These are phyloP conservation scores for Leccinum pellstonianum DNA, from an alignment of 768 basidiomycete species.

Conservation along the genomic window DNA sequence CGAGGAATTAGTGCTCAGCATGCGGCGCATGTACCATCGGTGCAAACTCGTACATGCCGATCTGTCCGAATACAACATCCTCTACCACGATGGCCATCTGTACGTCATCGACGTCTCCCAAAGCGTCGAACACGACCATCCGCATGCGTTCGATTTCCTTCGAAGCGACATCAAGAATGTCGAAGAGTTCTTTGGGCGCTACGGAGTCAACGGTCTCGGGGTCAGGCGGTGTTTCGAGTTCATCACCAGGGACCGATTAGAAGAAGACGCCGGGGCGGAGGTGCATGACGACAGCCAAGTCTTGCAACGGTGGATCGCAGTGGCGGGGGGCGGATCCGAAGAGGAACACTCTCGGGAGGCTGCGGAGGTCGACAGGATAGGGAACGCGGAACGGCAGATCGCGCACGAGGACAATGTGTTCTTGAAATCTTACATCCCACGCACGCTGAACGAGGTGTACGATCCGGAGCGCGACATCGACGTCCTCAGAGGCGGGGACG, in stretches of 20 bases:
- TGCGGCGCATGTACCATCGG: slow-evolving; percentile 82
- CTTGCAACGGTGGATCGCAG: slow-evolving; percentile 50
- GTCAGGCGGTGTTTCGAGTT: slow-evolving; percentile 87
- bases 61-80: slow-evolving; percentile 96
- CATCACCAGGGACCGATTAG: slow-evolving; percentile 58
- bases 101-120: slow-evolving; percentile 98
- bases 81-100: slow-evolving; percentile 79
- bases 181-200: slow-evolving; percentile 85
- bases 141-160: slow-evolving; percentile 93
- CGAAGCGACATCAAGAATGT: slow-evolving; percentile 89
- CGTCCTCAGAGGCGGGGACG: slow-evolving; percentile 66
- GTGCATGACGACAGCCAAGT: slow-evolving; percentile 22
- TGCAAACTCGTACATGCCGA: slow-evolving; percentile 98
- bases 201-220: slow-evolving; percentile 75
- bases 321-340: slow-evolving; percentile 28
- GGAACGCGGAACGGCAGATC: slow-evolving; percentile 18
- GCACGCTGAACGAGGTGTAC: slow-evolving; percentile 87
- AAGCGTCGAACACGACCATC: slow-evolving; percentile 98
- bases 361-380: slow-evolving; percentile 12
- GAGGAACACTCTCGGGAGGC: slow-evolving; percentile 13
- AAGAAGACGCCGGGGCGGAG: slow-evolving; percentile 27
- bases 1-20: slow-evolving; percentile 70
- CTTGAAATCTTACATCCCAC: slow-evolving; percentile 88
- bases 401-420: slow-evolving; percentile 88
- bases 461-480: slow-evolving; percentile 94